A percentile compares a stretch with the other conserved stretches of the same genome.
These are phyloP conservation scores for Cutaneotrichosporon dermatis DNA, from an alignment of 1,284 basidiomycete genomes.

Conservation along the genomic window DNA sequence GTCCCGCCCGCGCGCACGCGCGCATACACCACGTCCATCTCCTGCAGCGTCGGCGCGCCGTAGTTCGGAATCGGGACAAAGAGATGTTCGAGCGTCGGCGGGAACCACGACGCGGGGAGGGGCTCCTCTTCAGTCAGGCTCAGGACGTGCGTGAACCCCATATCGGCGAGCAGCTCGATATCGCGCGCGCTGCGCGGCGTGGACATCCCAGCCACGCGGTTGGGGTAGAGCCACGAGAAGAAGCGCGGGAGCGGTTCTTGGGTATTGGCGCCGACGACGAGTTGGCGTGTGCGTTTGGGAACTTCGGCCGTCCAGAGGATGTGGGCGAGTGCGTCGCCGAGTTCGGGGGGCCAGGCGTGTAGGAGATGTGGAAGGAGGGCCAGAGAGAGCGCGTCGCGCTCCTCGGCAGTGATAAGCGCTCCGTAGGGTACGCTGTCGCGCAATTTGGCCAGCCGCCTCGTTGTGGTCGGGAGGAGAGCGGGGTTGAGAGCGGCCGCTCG, in stretches of 20 bases:
- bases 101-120: slow-evolving; percentile 54
- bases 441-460: neutral
- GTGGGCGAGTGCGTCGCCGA: slow-evolving; percentile 35
- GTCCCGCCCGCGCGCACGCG: slow-evolving; percentile 53
- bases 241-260: slow-evolving; percentile 52
- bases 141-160: slow-evolving; percentile 58
- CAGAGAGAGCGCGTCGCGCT: slow-evolving; percentile 34
- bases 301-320: slow-evolving; percentile 18
- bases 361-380: slow-evolving; percentile 38
- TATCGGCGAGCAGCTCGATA: slow-evolving; percentile 51
- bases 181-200: slow-evolving; percentile 57
- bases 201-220: slow-evolving; percentile 59
- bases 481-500: slow-evolving; percentile 50
- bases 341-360: slow-evolving; percentile 50
- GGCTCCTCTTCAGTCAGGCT: slow-evolving; percentile 60
- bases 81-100: slow-evolving; percentile 54
- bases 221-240: slow-evolving; percentile 60
- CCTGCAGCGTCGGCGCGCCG: slow-evolving; percentile 57
- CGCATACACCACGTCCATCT: slow-evolving; percentile 57
- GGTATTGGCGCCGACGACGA: slow-evolving; percentile 35
- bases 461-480: slow-evolving; percentile 26
- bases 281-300: slow-evolving; percentile 12
- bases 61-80: slow-evolving; percentile 58
- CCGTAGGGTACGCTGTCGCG: slow-evolving; percentile 50
- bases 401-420: slow-evolving; percentile 35